Percentiles rank a stretch among this genome's conserved stretches.
These are phyloP conservation scores for Amanita molliuscula DNA, from an alignment of 768 basidiomycete species.

Conservation along the genomic window DNA sequence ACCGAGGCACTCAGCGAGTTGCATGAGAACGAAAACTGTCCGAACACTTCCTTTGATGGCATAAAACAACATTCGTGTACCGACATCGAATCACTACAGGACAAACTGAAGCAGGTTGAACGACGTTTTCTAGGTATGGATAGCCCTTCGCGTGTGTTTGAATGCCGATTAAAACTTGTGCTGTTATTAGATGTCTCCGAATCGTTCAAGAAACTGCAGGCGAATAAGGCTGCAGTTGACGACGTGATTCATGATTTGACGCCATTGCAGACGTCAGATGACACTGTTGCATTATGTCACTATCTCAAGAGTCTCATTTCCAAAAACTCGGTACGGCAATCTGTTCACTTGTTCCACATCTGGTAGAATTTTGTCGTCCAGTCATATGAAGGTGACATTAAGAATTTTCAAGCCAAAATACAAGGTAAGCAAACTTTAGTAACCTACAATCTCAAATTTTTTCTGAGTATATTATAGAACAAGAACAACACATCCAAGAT, in stretches of 20 bases:
- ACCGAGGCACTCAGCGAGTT: no score
- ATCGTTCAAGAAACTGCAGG: conserved; percentile 68
- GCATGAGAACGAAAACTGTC: not conserved
- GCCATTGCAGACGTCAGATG: conserved; percentile 54
- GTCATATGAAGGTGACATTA: conserved; percentile 72
- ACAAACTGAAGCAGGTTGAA: conserved; percentile 60
- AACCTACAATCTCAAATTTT: not conserved
- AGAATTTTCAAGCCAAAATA: conserved; percentile 61
- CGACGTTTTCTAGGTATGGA: conserved; percentile 62
- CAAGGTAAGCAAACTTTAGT: conserved; percentile 41
- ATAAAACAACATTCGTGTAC: not conserved
- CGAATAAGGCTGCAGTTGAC: conserved; percentile 63
- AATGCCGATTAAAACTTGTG: conserved; percentile 5
- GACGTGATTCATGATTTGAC: conserved; percentile 59
- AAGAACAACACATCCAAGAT: conserved; percentile 79
- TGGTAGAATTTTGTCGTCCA: conserved; percentile 16
- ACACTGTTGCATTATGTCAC: conserved; percentile 59
- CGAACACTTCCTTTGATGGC: no score
- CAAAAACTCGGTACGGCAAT: conserved; percentile 55
- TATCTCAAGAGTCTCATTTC: conserved; percentile 57
- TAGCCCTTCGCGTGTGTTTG: not conserved
- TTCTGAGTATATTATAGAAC: conserved; percentile 35
- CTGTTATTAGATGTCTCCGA: conserved; percentile 56
- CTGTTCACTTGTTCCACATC: not conserved
- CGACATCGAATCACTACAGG: conserved; percentile 50